Evolutionary conservation across 345 rosid species (phyloP).

Genomic region (Lumnitzera racemosa): DNA sequence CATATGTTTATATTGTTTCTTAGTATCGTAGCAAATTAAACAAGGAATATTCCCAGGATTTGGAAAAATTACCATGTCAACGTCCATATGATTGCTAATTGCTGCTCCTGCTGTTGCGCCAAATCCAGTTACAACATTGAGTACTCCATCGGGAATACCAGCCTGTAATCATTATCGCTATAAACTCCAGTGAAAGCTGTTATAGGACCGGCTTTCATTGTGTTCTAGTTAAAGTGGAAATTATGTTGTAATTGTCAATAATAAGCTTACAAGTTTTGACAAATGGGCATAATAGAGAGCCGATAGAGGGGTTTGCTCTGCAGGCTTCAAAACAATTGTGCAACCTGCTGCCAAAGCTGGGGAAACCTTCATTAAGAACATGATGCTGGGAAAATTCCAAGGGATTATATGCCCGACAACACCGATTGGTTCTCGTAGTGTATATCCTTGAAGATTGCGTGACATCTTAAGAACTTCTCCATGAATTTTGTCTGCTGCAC

Average conservation of each 20-base stretch:
- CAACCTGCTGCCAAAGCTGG: constrained; percentile 89
- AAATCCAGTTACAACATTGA: constrained; percentile 68
- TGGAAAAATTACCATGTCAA: constrained; percentile 44
- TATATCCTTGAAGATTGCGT: constrained; percentile 51
- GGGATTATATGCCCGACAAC: constrained; percentile 79
- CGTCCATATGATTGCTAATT: constrained; percentile 66
- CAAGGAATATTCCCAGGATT: background rate
- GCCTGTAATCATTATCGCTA: constrained; percentile 26
- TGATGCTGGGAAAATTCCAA: constrained; percentile 69
- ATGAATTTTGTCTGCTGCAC: constrained; percentile 88
- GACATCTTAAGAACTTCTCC: constrained; percentile 69
- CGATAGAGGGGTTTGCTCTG: constrained; percentile 86
- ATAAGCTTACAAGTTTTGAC: constrained; percentile 30
- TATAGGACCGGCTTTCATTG: no score
- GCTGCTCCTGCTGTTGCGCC: constrained; percentile 86
- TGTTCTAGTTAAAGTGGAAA: no score
- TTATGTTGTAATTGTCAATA: background rate
- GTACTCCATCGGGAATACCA: constrained; percentile 81
- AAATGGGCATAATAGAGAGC: constrained; percentile 70
- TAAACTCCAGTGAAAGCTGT: no score
- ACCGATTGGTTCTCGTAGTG: constrained; percentile 74
- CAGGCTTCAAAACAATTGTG: constrained; percentile 80
- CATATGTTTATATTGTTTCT: no score
- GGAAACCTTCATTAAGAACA: constrained; percentile 58
- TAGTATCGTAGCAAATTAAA: background rate